Base-by-base conservation (phyloP, 768 basidiomycete species). In the Pleurotus cornucopiae region DNA sequence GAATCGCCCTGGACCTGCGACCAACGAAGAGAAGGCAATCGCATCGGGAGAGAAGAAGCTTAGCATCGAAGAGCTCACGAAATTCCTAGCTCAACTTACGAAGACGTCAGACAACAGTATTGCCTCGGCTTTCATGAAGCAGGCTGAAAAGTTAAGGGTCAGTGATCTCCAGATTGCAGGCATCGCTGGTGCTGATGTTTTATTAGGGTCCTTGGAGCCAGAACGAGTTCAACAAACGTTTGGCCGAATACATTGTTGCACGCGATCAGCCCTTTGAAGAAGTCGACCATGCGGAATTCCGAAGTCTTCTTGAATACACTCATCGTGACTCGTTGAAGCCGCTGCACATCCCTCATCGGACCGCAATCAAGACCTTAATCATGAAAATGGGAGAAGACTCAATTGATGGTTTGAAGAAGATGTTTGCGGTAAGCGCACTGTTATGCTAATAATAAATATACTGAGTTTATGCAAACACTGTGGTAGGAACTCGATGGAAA, bases 241-340 rank as follows among this genome's bases (percentile, higher is more conserved):
- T 64, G n/a, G 55, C 56, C 0, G 57, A 63, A 44, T 63, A 62
- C 58, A 44, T 64, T 2, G 58, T 57, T 13, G 52, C 57, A 1
- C 57, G 49, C 20, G 60, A 66, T 41, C 63, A 64, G 20, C 61
- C 63, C 1, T 65, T 68, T 21, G 60, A 65, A 3, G 59, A 58
- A 39, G 61, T 64, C 49, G 61, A 64, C 5, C 57, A 59, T 20
- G 60, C 59, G 1, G 64, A 64, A 30, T 65, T 66, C 37, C 30
- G 46, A 1, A 30, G 13, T 0, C 16, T 68, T 5, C 49, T 66
- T 1, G 21, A 60, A 12, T 67, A 66, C 55, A 55, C 45, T 25
- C 60, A 60, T 7, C 47, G 37, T 2, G 26, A 30, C 11, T 21
- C 58, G 3, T 21, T 20, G 3, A 56, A 53, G 26, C 49, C 60